These are phyloP conservation scores for Trypethelium eluteriae DNA, from an alignment of 495 filamentous ascomycete genomes.

Conservation along the genomic window DNA sequence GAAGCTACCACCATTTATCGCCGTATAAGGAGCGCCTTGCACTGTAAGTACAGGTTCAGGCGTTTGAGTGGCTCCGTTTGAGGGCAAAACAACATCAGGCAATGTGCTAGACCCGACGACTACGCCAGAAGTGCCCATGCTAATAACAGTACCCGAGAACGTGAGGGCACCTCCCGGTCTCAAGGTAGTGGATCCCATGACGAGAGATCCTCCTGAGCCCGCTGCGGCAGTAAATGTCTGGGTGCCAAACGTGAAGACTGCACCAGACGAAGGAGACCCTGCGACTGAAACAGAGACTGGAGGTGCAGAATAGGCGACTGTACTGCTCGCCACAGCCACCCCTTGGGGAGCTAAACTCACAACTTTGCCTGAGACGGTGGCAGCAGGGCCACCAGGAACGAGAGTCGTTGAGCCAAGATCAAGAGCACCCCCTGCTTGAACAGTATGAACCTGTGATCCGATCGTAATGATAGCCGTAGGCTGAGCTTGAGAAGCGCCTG, in stretches of 20 bases:
- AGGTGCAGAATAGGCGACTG: conserved; percentile 11
- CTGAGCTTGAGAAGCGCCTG: conserved; percentile 9
- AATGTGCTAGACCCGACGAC: conserved; percentile 4
- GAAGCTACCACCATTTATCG: not conserved
- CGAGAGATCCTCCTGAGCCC: not conserved
- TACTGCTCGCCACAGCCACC: conserved; percentile 12
- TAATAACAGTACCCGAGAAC: not conserved
- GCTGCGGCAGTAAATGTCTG: conserved; percentile 4
- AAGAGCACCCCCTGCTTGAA: not conserved
- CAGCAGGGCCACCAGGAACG: conserved; percentile 13
- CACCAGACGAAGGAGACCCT: not conserved
- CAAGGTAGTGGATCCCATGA: conserved; percentile 1
- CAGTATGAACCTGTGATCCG: conserved; percentile 1
- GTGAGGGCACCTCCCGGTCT: not conserved
- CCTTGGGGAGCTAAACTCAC: conserved; percentile 13
- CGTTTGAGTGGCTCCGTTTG: not conserved
- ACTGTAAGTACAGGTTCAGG: conserved; percentile 6
- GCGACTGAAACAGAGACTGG: not conserved
- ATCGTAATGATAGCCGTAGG: conserved; percentile 4
- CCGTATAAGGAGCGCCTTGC: not conserved
- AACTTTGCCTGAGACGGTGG: conserved; percentile 15
- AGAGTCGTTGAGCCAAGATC: conserved; percentile 13
- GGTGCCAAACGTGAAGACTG: conserved; percentile 3
- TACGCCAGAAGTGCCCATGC: conserved; percentile 1
- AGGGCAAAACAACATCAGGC: conserved; percentile 1